Conservation (phyloP, 768 basidiomycete species). For the Kwoniella newhampshirensis region DNA sequence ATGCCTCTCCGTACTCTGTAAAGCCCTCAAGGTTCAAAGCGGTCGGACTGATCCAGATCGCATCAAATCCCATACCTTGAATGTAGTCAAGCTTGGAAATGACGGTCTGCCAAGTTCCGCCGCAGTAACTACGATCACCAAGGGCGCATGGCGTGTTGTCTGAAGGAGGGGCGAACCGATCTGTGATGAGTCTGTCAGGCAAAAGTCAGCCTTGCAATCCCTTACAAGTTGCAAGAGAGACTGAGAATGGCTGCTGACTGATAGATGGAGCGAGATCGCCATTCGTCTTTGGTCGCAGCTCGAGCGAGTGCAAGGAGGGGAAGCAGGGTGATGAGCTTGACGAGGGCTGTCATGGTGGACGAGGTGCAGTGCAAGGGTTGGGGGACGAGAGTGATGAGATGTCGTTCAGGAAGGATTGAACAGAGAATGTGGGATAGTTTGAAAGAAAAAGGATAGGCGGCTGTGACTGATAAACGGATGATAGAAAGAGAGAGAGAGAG, state of each 20-base stretch:
- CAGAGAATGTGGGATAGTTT: too few species aligned
- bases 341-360: not conserved
- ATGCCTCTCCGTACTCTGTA: slow-evolving; percentile 47
- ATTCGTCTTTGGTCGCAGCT: slow-evolving; percentile 39
- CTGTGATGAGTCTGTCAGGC: slow-evolving; percentile 45
- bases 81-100: slow-evolving; percentile 52
- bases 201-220: too few species aligned
- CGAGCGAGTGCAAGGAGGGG: slow-evolving; percentile 19
- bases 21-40: slow-evolving; percentile 45
- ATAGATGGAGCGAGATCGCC: slow-evolving; percentile 42
- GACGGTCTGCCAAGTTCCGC: slow-evolving; percentile 46
- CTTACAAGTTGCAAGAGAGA: not conserved
- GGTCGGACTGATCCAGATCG: slow-evolving; percentile 53
- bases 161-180: slow-evolving; percentile 50
- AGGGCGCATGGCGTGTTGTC: slow-evolving; percentile 34
- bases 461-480: too few species aligned
- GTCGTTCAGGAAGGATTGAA: too few species aligned
- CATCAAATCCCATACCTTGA: slow-evolving; percentile 53
- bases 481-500: too few species aligned
- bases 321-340: slow-evolving; percentile 20
- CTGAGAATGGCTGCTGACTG: slow-evolving; percentile 23
- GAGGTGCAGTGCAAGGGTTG: too few species aligned
- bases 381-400: too few species aligned
- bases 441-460: too few species aligned
- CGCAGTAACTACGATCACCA: slow-evolving; percentile 43